phyloP scores from a whole-genome alignment of 1,284 basidiomycete genomes.

The Inonotus obliquus region DNA sequence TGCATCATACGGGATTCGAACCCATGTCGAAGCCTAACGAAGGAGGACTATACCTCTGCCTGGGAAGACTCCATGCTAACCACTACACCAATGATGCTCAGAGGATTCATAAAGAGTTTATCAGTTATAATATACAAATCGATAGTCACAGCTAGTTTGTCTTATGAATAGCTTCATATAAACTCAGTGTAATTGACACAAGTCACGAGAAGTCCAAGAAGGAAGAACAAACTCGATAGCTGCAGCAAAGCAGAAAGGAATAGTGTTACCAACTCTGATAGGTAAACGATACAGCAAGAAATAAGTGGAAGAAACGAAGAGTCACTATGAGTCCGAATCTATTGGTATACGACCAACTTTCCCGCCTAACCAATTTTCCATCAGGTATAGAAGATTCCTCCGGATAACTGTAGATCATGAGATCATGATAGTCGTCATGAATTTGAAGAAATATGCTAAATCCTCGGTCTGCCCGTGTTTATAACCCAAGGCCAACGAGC shows the following conservation, averaged over 20 bases:
- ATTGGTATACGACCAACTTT: neutral
- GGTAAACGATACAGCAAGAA: neutral
- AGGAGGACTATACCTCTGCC: neutral
- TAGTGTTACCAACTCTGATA: neutral
- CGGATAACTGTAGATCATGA: neutral
- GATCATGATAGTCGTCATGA: neutral
- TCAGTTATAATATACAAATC: no score
- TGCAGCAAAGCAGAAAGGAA: no score
- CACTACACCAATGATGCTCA: constrained; percentile 11
- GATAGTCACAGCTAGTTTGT: no score
- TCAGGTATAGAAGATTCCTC: neutral
- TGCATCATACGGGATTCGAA: constrained; percentile 10
- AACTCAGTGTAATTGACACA: neutral
- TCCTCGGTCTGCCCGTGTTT: neutral
- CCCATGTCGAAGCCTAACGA: constrained; percentile 4
- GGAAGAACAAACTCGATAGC: no score
- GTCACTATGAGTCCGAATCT: neutral
- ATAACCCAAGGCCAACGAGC: constrained; percentile 10
- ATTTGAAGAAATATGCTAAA: neutral
- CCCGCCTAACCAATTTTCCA: neutral
- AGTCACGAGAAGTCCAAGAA: neutral
- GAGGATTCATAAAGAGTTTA: neutral
- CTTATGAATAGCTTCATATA: neutral
- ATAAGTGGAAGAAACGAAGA: neutral
- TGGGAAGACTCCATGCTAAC: constrained; percentile 15